Evolutionary conservation across 1,284 basidiomycete species (phyloP).

Genomic region (Cutaneotrichosporon sp.): DNA sequence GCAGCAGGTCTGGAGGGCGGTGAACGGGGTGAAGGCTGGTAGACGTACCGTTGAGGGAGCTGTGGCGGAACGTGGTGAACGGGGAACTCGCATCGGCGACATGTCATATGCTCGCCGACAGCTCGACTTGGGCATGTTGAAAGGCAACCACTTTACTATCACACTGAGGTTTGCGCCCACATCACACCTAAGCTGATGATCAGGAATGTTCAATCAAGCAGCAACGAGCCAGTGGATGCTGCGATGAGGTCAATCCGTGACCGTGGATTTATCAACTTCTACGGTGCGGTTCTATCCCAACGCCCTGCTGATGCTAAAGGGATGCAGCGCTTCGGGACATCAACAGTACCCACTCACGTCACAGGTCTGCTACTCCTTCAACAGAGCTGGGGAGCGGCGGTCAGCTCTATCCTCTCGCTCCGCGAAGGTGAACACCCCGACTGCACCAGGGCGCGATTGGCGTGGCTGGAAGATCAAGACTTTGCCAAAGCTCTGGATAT

Average conservation of each 20-base stretch:
- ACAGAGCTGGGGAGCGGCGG: conserved; percentile 81
- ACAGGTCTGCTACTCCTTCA: conserved; percentile 86
- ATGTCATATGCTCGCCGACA: conserved; percentile 73
- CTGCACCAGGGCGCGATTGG: conserved; percentile 67
- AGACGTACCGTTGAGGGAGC: conserved; percentile 59
- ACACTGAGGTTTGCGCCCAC: conserved; percentile 67
- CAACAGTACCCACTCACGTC: conserved; percentile 87
- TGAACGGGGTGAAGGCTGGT: conserved; percentile 60
- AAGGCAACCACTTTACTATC: conserved; percentile 93
- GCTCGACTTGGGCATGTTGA: conserved; percentile 87
- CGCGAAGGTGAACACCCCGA: conserved; percentile 87
- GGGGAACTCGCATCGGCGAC: conserved; percentile 84
- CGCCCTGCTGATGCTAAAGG: conserved; percentile 51
- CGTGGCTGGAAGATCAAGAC: conserved; percentile 75
- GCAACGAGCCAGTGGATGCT: conserved; percentile 63
- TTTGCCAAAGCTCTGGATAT: conserved; percentile 68
- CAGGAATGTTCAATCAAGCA: conserved; percentile 76
- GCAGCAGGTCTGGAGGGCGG: conserved; percentile 75
- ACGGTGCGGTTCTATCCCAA: conserved; percentile 56
- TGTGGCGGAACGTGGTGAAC: conserved; percentile 69
- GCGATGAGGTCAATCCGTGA: conserved; percentile 75
- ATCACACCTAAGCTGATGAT: neutral
- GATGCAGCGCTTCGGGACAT: conserved; percentile 98
- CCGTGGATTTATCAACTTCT: conserved; percentile 96
- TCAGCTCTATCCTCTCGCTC: conserved; percentile 72